Percentiles rank a stretch among this genome's conserved stretches.
phyloP scores from a whole-genome alignment of 202 grass and related monocot species.

The Alloteropsis angusta region DNA sequence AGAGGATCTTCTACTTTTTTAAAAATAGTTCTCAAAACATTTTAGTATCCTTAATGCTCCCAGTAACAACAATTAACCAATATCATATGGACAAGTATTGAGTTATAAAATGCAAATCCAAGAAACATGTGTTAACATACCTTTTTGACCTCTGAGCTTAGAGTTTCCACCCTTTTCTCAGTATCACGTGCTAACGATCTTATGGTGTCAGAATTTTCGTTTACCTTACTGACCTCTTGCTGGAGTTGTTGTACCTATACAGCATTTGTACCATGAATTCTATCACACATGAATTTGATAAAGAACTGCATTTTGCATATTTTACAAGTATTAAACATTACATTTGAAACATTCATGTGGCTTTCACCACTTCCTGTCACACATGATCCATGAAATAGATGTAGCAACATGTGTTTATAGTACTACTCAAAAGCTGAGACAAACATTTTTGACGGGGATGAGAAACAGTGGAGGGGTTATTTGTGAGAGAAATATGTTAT shows the following conservation, averaged over 20 bases:
- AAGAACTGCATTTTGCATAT: background rate
- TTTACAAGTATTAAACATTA: constrained; percentile 3
- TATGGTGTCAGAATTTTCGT: constrained; percentile 23
- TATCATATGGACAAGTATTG: background rate
- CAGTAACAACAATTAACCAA: background rate
- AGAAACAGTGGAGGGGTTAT: too few relatives aligned
- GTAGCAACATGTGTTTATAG: background rate
- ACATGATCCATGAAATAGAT: background rate
- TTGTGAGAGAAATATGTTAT: too few relatives aligned
- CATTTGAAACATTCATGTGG: background rate
- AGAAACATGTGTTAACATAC: constrained; percentile 2
- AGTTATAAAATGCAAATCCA: constrained; percentile 11
- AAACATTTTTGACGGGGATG: too few relatives aligned
- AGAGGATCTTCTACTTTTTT: background rate
- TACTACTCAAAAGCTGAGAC: background rate
- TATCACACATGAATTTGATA: constrained; percentile 4
- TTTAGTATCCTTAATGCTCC: constrained; percentile 5
- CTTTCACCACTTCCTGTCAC: background rate
- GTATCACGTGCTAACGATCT: constrained; percentile 39
- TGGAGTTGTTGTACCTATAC: constrained; percentile 35
- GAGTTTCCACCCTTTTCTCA: constrained; percentile 48
- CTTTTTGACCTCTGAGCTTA: constrained; percentile 50
- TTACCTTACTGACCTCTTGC: constrained; percentile 38
- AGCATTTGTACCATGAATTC: constrained; percentile 11
- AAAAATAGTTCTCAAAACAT: background rate